Base-by-base conservation (phyloP, 2,329 filamentous ascomycete species). In the Ophiostoma sp. region DNA sequence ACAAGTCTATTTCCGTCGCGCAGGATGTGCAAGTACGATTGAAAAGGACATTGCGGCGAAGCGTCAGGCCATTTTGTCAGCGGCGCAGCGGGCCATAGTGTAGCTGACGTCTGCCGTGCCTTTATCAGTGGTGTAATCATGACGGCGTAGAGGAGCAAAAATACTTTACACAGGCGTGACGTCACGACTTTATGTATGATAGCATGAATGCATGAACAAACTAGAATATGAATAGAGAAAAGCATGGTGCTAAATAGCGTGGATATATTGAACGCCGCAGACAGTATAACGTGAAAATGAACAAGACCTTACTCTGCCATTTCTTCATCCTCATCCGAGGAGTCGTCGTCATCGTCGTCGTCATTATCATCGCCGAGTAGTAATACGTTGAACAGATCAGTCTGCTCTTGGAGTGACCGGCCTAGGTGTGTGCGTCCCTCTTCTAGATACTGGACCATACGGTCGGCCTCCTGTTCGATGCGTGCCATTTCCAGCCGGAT, bases 331-430 rank as follows among this genome's bases (percentile, higher is more conserved):
- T 65, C 49, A 1, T 60, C 55, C 14, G 45, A 47, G 6, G 67
- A 67, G n/a, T 65, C 44, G 16, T 65, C 65, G 12, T 62, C 64
- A 3, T 16, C 68, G 9, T 62, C 52, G 4, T 63, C 58, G 12
- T 68, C 69, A 27, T 64, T 40, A 9, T 68, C 64, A 5, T 67
- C 65, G 1, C 49, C 60, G 40, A 64, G 5, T 58, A 72, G 42
- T 58, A 73, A 36, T 5, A 68, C 68, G 5, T 66, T 60, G 18
- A 70, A 70, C 38, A 73, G 11, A 5, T 71, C 72, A 1, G 67
- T 55, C 70, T 73, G 69, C 64, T 73, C 72, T 52, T 73, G 69
- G 47, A 73, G 71, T 27, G 71, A 68, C 36, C 72, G 71, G 4
- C 72, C 72, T 18, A 67, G 36, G 5, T 66, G 52, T 4, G 66